Base-by-base conservation (phyloP, 257 asterid species). In the Capsicum chinense region DNA sequence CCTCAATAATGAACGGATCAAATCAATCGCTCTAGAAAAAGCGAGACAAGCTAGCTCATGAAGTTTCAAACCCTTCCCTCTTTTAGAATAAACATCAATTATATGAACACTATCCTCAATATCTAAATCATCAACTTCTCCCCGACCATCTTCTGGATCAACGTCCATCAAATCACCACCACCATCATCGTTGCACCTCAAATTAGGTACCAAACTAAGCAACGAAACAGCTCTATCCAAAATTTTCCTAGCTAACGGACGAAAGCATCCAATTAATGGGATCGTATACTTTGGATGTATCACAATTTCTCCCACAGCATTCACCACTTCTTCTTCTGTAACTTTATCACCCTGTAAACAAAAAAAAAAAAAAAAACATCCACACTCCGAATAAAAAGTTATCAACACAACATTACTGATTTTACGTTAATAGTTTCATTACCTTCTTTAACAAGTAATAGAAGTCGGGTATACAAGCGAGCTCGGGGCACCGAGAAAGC, bases 31-130 rank as follows among this genome's bases (percentile, higher is more conserved):
- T 80, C 96, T 88, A 85, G 91, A 89, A 69, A 94, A 93, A 42
- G 99, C 97, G 71, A 95, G 87, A 85, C 98, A 94, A 52, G 97
- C 97, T 71, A 95, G 91, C 89, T 97, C 99, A 4, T 95, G 98
- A 84, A 97, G 97, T 19, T 83, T 85, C 92, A 94, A 88, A 48
- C 94, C 90, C 85, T 90, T 92, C 86, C 95, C 94, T 56, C 84
- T 83, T 80, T 84, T 85, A 78, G 71, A 89, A 83, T 94, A 95
- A 85, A 90, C 71, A 83, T 91, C 91, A 82, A 94, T 85, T 80
- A 93, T 79, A 79, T 70, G 85, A 74, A 86, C 73, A 83, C 87
- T 74, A 56, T 92, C 91, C 4, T 86, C 57, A 87, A 83, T 76
- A 63, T 88, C 90, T 58, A 83, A 82, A 44, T 67, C 82, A 66